Evolutionary conservation across 179 eudicot species (phyloP).

Genomic region (Gypsophila paniculata): DNA sequence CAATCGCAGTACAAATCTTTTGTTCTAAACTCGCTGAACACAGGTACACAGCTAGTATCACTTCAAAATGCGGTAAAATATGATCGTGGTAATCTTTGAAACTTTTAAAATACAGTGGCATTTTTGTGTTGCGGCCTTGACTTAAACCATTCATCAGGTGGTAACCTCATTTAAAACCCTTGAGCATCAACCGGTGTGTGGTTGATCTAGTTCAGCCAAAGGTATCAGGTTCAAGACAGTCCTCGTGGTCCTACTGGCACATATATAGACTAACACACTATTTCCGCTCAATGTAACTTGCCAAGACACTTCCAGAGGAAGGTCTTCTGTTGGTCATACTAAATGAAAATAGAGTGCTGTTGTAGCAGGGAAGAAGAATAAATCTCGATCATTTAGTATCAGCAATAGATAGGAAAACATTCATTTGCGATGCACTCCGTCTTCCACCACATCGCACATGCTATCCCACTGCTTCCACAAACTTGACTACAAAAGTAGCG

Average conservation of each 20-base stretch:
- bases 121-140: no score
- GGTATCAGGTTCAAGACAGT: neutral
- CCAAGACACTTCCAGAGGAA: neutral
- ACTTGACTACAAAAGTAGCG: neutral
- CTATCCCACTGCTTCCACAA: neutral
- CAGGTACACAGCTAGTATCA: no score
- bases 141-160: no score
- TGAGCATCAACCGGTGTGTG: neutral
- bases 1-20: no score
- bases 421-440: neutral
- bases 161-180: neutral
- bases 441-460: neutral
- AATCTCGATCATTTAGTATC: neutral
- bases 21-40: no score
- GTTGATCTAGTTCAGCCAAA: neutral
- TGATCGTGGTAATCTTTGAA: no score
- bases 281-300: neutral
- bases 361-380: neutral
- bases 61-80: no score
- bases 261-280: neutral
- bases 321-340: neutral
- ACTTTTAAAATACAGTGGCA: no score
- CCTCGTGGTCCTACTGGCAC: no score
- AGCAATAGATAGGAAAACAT: neutral
- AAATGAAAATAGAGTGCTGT: neutral